A percentile compares a stretch with the other conserved stretches of the same genome.
Evolutionary conservation across 768 basidiomycete species (phyloP).

Genomic region (Mycena filopes): DNA sequence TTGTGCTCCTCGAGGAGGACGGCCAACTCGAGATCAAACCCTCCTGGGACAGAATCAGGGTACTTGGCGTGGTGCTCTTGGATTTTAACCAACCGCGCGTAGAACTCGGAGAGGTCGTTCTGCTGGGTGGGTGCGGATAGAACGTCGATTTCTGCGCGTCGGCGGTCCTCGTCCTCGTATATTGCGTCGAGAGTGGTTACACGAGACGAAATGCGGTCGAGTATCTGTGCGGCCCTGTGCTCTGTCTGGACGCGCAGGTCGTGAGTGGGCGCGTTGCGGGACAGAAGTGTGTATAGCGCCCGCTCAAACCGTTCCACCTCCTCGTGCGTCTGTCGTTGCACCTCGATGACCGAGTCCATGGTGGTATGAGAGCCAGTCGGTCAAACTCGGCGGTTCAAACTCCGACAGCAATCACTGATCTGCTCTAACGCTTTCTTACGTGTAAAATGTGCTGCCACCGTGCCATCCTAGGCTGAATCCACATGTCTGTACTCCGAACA

Average conservation of each 20-base stretch:
- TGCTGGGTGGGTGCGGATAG: constrained; percentile 69
- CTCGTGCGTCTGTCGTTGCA: constrained; percentile 96
- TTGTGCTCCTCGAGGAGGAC: constrained; percentile 82
- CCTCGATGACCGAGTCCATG: constrained; percentile 95
- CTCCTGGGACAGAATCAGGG: constrained; percentile 85
- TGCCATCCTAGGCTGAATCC: too few relatives aligned
- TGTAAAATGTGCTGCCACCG: too few relatives aligned
- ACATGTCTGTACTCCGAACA: too few relatives aligned
- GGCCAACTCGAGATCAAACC: constrained; percentile 87
- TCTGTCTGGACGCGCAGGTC: constrained; percentile 78
- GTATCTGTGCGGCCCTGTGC: constrained; percentile 91
- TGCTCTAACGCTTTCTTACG: too few relatives aligned
- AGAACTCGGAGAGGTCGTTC: constrained; percentile 92
- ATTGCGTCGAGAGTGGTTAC: constrained; percentile 71
- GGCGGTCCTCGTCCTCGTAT: constrained; percentile 81
- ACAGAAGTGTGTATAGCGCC: constrained; percentile 85
- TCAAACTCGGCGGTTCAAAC: constrained; percentile 60
- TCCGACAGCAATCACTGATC: too few relatives aligned
- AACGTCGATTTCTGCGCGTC: constrained; percentile 73
- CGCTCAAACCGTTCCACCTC: constrained; percentile 93
- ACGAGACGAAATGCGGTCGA: constrained; percentile 83
- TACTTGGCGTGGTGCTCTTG: constrained; percentile 97
- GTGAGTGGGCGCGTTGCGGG: constrained; percentile 70
- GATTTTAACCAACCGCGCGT: constrained; percentile 93
- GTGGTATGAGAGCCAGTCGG: constrained; percentile 31